phyloP scores from a whole-genome alignment of 2,329 filamentous ascomycete species.

The Taxawa tesnikishii region DNA sequence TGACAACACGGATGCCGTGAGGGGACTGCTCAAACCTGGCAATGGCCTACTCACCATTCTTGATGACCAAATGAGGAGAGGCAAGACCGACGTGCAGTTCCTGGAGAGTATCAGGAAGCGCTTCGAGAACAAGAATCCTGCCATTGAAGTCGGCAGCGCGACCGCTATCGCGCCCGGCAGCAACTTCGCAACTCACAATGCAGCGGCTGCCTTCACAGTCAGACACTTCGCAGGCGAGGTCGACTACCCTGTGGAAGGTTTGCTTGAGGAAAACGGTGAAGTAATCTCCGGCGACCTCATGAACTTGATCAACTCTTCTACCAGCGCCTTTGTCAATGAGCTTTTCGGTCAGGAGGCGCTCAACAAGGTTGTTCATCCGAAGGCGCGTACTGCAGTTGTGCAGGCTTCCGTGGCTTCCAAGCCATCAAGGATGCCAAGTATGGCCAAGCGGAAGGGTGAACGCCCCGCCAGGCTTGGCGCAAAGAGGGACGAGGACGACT shows the following conservation, averaged over 20 bases:
- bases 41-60: slow-evolving; percentile 90
- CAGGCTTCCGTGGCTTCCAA: slow-evolving; percentile 95
- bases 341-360: slow-evolving; percentile 94
- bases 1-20: slow-evolving; percentile 91
- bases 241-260: slow-evolving; percentile 75
- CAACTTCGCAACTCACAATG: slow-evolving; percentile 79
- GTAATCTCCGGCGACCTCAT: slow-evolving; percentile 91
- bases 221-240: slow-evolving; percentile 95
- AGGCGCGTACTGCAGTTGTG: slow-evolving; percentile 81
- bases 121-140: slow-evolving; percentile 87
- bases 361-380: slow-evolving; percentile 84
- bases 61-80: slow-evolving; percentile 86
- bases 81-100: slow-evolving; percentile 79
- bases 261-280: slow-evolving; percentile 93
- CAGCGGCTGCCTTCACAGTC: slow-evolving; percentile 71
- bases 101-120: slow-evolving; percentile 83
- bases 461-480: slow-evolving; percentile 35
- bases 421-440: slow-evolving; percentile 81
- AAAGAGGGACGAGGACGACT: slow-evolving; percentile 27
- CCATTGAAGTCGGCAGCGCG: slow-evolving; percentile 66
- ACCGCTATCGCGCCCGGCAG: slow-evolving; percentile 71
- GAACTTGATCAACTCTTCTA: slow-evolving; percentile 80
- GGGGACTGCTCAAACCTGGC: slow-evolving; percentile 78
- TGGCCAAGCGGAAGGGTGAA: slow-evolving; percentile 68
- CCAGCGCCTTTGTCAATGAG: slow-evolving; percentile 76